Evolutionary conservation across 23 red algal genomes (phyloP), one percentile per base, ranked within the genome.

Genomic region (Cyanidium caldarium): DNA sequence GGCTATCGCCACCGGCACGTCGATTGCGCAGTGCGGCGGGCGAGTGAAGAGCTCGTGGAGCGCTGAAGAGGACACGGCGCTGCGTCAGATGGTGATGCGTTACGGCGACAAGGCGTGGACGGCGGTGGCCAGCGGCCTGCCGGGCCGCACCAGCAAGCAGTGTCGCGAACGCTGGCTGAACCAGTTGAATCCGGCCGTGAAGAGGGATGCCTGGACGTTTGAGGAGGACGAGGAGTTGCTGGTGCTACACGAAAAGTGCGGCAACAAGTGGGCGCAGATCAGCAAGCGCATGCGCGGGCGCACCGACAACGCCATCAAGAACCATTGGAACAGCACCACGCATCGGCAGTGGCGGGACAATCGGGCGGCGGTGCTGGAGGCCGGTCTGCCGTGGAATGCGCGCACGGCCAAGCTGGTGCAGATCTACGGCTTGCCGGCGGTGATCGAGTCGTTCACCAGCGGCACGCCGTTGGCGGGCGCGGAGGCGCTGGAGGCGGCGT

Each of bases 301-400:
- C 38, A 94, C 89, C 2, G 89, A 94, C 51, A 94, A 94, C 68
- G 75, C 71, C 38, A 82, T 94, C 44, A 94, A 94, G 89, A 94
- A 94, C 68, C 71, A 80, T 71, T 94, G 82, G 82, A 94, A 94
- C 61, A 75, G 69, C 13, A 83, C 86, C 19, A 30, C 82, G 17
- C 69, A 70, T 33, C 71, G 68, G 7, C 51, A 28, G 7, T 61
- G 51, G 51, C 51, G 51, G 31, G 51, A 16, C 10, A 28, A 61
- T 10, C 51, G 51, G 10, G 7, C 51, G 19, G 51, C 51, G 13
- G 31, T 28, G 3, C 21, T 61, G 51, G 51, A 16, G 3, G 51
- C 51, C 7, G 51, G 51, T 10, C 51, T 16, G n/a, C 51, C 51
- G 10, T 61, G 51, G 51, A 61, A 61, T 61, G 51, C 10, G 51